These are phyloP conservation scores for Chrysanthemum seticuspe DNA, from an alignment of 129 eudicot species.

Conservation along the genomic window DNA sequence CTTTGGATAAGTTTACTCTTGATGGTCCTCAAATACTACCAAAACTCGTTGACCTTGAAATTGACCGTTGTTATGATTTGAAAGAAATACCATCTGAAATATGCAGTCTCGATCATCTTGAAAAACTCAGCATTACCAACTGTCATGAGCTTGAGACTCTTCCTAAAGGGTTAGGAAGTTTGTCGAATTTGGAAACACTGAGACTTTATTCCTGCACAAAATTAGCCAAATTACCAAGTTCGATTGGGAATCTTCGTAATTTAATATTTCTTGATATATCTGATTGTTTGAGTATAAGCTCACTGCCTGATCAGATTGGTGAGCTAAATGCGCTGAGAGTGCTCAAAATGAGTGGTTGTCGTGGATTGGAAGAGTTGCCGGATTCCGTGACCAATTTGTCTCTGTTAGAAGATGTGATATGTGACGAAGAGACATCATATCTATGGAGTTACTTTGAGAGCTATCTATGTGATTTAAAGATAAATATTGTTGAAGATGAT, in stretches of 20 bases:
- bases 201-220: slow-evolving; percentile 34
- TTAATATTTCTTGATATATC: slow-evolving; percentile 31
- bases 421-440: slow-evolving; percentile 34
- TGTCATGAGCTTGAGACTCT: slow-evolving; percentile 46
- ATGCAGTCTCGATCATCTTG: slow-evolving; percentile 33
- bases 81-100: slow-evolving; percentile 32
- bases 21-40: slow-evolving; percentile 29
- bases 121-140: slow-evolving; percentile 44
- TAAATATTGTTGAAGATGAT: slow-evolving; percentile 32
- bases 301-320: slow-evolving; percentile 30
- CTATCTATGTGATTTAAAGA: slow-evolving; percentile 13
- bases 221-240: slow-evolving; percentile 21
- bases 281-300: slow-evolving; percentile 33
- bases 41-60: slow-evolving; percentile 39
- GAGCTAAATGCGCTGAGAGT: slow-evolving; percentile 26
- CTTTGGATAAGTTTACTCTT: slow-evolving; percentile 27
- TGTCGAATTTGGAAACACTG: slow-evolving; percentile 25
- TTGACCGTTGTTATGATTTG: slow-evolving; percentile 46
- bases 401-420: slow-evolving; percentile 32
- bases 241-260: slow-evolving; percentile 14
- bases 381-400: slow-evolving; percentile 24
- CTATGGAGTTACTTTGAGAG: slow-evolving; percentile 20
- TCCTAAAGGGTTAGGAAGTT: slow-evolving; percentile 30
- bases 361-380: slow-evolving; percentile 38
- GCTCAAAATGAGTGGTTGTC: slow-evolving; percentile 35